A percentile compares a stretch with the other conserved stretches of the same genome.
Evolutionary conservation across 108 stramenopile species (phyloP).

Genomic region (Aurantiochytrium sp.): DNA sequence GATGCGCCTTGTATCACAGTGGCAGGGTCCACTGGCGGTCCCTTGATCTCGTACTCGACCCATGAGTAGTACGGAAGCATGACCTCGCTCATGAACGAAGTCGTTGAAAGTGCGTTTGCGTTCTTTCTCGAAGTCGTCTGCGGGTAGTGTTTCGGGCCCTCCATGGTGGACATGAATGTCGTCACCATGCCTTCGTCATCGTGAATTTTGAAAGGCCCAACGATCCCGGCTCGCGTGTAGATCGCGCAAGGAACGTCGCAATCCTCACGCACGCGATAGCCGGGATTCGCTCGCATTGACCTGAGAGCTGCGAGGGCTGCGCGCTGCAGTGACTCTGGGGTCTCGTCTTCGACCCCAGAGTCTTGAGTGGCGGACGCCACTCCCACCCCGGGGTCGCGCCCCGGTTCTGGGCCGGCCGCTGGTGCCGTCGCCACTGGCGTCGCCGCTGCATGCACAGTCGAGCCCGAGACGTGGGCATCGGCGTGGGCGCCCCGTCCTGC

Average conservation of each 20-base stretch:
- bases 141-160: neutral
- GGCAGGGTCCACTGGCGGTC: constrained; percentile 43
- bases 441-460: no score
- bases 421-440: no score
- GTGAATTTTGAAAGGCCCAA: neutral
- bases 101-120: neutral
- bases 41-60: neutral
- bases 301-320: no score
- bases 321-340: no score
- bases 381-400: no score
- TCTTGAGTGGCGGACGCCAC: no score
- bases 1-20: constrained; percentile 61
- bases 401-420: no score
- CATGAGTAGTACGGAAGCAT: neutral
- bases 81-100: neutral
- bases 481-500: no score
- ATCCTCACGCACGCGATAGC: no score
- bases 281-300: no score
- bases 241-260: neutral
- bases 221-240: neutral
- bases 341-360: no score
- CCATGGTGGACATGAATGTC: neutral
- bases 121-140: neutral
- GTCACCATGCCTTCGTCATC: neutral
- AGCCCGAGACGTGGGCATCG: no score